These are phyloP conservation scores for Endocalyx cinctus DNA, from an alignment of 2,329 filamentous ascomycete genomes.

Conservation along the genomic window DNA sequence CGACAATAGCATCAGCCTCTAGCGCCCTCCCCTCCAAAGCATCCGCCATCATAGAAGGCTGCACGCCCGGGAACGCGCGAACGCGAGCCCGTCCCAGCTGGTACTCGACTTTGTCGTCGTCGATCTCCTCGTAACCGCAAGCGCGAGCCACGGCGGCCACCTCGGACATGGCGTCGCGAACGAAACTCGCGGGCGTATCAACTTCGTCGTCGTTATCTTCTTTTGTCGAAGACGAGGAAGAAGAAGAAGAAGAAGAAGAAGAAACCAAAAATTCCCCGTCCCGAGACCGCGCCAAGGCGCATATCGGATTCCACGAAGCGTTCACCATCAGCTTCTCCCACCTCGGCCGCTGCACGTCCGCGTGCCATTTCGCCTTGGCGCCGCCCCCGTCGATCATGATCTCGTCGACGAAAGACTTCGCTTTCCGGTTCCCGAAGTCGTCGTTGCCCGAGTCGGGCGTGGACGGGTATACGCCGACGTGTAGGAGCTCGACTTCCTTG, in stretches of 20 bases:
- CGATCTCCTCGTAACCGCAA: constrained; percentile 23
- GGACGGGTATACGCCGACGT: constrained; percentile 46
- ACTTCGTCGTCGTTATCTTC: constrained; percentile 5
- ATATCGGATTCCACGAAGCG: constrained; percentile 52
- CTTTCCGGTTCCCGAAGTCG: constrained; percentile 22
- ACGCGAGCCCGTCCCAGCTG: constrained; percentile 18
- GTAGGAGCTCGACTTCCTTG: constrained; percentile 40
- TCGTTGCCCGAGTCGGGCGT: constrained; percentile 27
- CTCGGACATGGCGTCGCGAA: constrained; percentile 30
- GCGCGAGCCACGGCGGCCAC: constrained; percentile 27
- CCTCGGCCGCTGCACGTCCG: constrained; percentile 46
- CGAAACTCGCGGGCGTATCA: constrained; percentile 15
- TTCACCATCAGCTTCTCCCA: constrained; percentile 55
- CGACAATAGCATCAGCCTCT: constrained; percentile 31
- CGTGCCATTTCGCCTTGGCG: constrained; percentile 36
- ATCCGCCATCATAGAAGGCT: constrained; percentile 30
- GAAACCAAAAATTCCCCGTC: constrained; percentile 40
- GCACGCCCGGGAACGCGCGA: constrained; percentile 20
- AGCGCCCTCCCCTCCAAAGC: constrained; percentile 19
- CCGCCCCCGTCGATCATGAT: constrained; percentile 40
- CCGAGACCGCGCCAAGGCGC: constrained; percentile 43
- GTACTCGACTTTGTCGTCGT: constrained; percentile 25
- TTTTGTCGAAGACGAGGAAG: too few relatives aligned
- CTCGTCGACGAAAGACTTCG: constrained; percentile 34
- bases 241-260: constrained; percentile 1